Conservation (phyloP, 2,329 filamentous ascomycete genomes). For the Penicillium sp. region DNA sequence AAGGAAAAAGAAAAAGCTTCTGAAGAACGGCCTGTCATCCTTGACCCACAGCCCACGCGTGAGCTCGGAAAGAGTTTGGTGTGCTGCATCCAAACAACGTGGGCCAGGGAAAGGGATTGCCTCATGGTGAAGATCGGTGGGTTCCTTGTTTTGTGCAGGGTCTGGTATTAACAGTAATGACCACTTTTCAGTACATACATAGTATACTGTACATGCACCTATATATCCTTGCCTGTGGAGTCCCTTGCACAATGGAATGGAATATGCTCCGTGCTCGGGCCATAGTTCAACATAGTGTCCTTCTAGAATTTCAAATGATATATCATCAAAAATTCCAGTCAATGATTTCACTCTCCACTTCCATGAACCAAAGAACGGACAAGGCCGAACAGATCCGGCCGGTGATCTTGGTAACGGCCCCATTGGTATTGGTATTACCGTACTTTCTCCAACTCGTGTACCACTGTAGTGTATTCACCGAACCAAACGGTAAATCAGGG, state of each 20-base stretch:
- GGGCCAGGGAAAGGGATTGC: slow-evolving; percentile 31
- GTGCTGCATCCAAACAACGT: slow-evolving; percentile 40
- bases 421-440: slow-evolving; percentile 10
- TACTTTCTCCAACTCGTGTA: neutral
- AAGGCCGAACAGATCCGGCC: slow-evolving; percentile 14
- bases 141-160: slow-evolving; percentile 18
- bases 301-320: slow-evolving; percentile 15
- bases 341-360: slow-evolving; percentile 19
- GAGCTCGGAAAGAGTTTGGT: slow-evolving; percentile 35
- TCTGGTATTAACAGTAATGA: neutral
- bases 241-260: neutral
- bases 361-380: neutral
- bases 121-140: slow-evolving; percentile 27
- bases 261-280: neutral
- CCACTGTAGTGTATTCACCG: neutral
- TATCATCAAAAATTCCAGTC: slow-evolving; percentile 6
- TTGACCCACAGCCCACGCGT: slow-evolving; percentile 40
- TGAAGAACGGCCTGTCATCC: slow-evolving; percentile 33
- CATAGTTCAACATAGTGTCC: neutral
- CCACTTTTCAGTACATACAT: neutral
- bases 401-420: neutral
- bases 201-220: neutral
- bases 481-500: neutral
- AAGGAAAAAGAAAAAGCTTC: neutral
- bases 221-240: neutral